These are phyloP conservation scores for Phaffomyces antillensis DNA, from an alignment of 805 yeast species.

Conservation along the genomic window DNA sequence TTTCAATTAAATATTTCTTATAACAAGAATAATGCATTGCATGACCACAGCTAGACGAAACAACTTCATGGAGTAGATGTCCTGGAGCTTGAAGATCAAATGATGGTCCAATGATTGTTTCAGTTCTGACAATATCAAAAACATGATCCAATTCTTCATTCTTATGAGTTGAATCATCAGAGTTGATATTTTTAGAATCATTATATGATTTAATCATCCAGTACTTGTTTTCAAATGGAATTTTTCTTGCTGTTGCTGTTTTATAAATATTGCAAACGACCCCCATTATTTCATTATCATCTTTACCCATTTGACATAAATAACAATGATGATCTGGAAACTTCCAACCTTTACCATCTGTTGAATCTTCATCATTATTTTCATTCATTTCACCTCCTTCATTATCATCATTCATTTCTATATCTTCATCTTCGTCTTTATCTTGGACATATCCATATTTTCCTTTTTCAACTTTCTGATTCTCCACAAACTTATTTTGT, in stretches of 20 bases:
- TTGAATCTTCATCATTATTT: constrained; percentile 17
- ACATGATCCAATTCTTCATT: constrained; percentile 32
- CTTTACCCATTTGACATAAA: constrained; percentile 71
- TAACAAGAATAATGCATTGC: constrained; percentile 86
- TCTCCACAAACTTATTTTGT: constrained; percentile 66
- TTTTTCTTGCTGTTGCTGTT: constrained; percentile 51
- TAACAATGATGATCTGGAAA: constrained; percentile 75
- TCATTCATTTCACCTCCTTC: constrained; percentile 7
- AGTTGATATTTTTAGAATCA: constrained; percentile 25
- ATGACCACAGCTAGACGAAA: constrained; percentile 80
- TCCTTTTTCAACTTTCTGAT: constrained; percentile 17
- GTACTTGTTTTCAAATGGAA: constrained; percentile 56
- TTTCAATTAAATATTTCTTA: constrained; percentile 51
- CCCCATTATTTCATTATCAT: constrained; percentile 64
- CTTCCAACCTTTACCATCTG: constrained; percentile 35
- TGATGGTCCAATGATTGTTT: constrained; percentile 61
- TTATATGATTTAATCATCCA: constrained; percentile 63
- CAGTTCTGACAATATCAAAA: constrained; percentile 30
- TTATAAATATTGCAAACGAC: constrained; percentile 56
- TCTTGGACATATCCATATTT: constrained; percentile 15
- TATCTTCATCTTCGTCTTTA: constrained; percentile 13
- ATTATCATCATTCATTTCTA: constrained; percentile 33
- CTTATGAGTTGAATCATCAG: constrained; percentile 9
- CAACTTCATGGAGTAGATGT: constrained; percentile 7
- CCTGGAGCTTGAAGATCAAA: constrained; percentile 37